These are phyloP conservation scores for Petunia hybrid DNA, from an alignment of 305 asterid genomes.

Conservation along the genomic window DNA sequence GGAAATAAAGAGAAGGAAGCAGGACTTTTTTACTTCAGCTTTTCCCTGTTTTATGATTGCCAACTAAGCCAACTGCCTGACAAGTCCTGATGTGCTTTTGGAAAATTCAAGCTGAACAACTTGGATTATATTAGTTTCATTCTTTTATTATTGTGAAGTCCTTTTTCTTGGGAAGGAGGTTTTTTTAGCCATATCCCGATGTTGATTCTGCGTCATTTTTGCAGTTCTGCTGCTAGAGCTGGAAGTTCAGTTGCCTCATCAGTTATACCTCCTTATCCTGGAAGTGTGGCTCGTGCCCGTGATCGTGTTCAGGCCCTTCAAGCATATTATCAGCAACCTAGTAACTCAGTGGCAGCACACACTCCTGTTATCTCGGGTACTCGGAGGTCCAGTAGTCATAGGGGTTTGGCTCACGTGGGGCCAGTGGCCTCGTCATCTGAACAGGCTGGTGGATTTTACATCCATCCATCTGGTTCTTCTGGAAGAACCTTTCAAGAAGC, in stretches of 20 bases:
- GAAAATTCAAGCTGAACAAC: too few relatives aligned
- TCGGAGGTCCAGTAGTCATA: slow-evolving; percentile 62
- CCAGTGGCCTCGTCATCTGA: slow-evolving; percentile 64
- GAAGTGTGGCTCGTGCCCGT: slow-evolving; percentile 59
- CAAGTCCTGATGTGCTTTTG: too few relatives aligned
- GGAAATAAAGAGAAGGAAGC: too few relatives aligned
- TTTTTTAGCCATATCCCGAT: background rate
- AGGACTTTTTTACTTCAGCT: too few relatives aligned
- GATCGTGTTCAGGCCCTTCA: slow-evolving; percentile 71
- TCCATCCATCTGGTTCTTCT: slow-evolving; percentile 60
- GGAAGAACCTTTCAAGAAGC: slow-evolving; percentile 68
- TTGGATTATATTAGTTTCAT: too few relatives aligned
- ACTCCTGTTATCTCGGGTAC: slow-evolving; percentile 49
- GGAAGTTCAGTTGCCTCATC: slow-evolving; percentile 69
- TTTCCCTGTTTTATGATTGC: too few relatives aligned
- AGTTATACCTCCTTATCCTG: slow-evolving; percentile 63
- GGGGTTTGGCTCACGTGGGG: slow-evolving; percentile 58
- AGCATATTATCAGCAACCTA: slow-evolving; percentile 68
- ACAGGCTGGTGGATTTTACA: slow-evolving; percentile 59
- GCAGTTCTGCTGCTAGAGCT: slow-evolving; percentile 73
- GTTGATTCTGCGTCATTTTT: background rate
- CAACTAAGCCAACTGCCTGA: too few relatives aligned
- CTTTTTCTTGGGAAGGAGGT: background rate
- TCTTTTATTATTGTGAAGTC: background rate
- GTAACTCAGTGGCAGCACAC: slow-evolving; percentile 49